Conservation (phyloP, 768 basidiomycete genomes). For the Termitomyces eurrhizus region DNA sequence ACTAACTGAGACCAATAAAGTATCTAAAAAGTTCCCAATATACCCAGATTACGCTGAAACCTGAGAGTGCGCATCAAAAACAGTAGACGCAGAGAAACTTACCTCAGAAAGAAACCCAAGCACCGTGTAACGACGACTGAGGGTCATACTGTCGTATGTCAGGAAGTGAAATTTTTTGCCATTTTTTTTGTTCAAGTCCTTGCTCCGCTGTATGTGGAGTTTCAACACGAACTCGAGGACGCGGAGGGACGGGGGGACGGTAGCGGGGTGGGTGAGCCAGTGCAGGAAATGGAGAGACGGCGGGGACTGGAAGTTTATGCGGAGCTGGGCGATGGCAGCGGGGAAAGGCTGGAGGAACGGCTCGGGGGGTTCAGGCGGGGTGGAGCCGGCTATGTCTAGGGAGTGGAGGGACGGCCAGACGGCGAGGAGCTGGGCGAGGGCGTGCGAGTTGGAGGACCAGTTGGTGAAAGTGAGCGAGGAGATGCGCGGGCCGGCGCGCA, state of each 20-base stretch:
- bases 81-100: no score
- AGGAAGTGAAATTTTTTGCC: no score
- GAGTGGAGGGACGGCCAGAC: constrained; percentile 56
- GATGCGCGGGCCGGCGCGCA: constrained; percentile 52
- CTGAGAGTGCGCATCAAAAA: no score
- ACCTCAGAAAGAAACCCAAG: no score
- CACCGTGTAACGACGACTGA: no score
- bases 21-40: no score
- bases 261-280: constrained; percentile 58
- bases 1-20: no score
- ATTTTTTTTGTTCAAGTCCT: no score
- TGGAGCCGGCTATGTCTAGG: constrained; percentile 57
- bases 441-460: constrained; percentile 61
- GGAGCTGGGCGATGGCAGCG: constrained; percentile 46
- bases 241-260: constrained; percentile 43
- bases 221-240: constrained; percentile 43
- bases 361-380: constrained; percentile 44
- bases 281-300: constrained; percentile 60
- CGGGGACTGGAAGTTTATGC: constrained; percentile 62
- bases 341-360: constrained; percentile 40
- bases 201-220: no score
- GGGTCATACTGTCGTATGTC: no score
- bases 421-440: constrained; percentile 58
- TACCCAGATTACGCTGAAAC: no score
- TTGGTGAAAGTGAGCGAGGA: constrained; percentile 60